Percentiles rank a stretch among this genome's conserved stretches.
These are phyloP conservation scores for Kalmanozyma brasiliensis DNA, from an alignment of 1,284 basidiomycete species.

Conservation along the genomic window DNA sequence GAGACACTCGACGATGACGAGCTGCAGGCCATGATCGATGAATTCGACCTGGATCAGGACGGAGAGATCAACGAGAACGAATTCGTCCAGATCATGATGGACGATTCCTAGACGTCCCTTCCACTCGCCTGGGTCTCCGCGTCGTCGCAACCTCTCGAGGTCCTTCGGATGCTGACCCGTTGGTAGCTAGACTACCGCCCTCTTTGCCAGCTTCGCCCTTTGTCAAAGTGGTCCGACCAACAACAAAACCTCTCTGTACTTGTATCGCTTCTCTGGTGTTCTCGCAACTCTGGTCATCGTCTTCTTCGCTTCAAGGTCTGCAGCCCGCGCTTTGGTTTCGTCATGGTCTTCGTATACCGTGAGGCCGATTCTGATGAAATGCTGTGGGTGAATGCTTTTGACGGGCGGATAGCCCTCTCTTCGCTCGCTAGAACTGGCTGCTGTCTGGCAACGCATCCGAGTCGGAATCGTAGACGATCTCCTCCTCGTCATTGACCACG, in stretches of 20 bases:
- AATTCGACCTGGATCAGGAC: slow-evolving; percentile 98
- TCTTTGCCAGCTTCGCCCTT: no score
- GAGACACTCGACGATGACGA: slow-evolving; percentile 96
- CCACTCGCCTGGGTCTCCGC: no score
- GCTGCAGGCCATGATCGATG: slow-evolving; percentile 99
- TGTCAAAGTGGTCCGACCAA: no score
- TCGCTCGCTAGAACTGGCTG: slow-evolving; percentile 27
- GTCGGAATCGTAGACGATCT: slow-evolving; percentile 42
- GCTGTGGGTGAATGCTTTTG: neutral
- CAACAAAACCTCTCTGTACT: no score
- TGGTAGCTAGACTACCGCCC: no score
- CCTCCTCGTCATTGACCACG: slow-evolving; percentile 58
- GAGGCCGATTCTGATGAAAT: no score
- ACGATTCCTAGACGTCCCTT: slow-evolving; percentile 75
- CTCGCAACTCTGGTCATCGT: slow-evolving; percentile 3
- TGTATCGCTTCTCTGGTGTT: slow-evolving; percentile 1
- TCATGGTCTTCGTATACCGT: no score
- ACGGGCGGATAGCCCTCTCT: neutral
- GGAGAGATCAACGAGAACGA: slow-evolving; percentile 95
- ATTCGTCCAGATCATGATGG: slow-evolving; percentile 96
- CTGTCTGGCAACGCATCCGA: slow-evolving; percentile 32
- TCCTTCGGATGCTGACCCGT: no score
- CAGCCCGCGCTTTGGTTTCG: no score
- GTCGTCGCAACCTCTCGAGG: neutral
- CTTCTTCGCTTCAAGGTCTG: neutral